These are phyloP conservation scores for Torulaspora globosa DNA, from an alignment of 1,139 yeast species.

Conservation along the genomic window DNA sequence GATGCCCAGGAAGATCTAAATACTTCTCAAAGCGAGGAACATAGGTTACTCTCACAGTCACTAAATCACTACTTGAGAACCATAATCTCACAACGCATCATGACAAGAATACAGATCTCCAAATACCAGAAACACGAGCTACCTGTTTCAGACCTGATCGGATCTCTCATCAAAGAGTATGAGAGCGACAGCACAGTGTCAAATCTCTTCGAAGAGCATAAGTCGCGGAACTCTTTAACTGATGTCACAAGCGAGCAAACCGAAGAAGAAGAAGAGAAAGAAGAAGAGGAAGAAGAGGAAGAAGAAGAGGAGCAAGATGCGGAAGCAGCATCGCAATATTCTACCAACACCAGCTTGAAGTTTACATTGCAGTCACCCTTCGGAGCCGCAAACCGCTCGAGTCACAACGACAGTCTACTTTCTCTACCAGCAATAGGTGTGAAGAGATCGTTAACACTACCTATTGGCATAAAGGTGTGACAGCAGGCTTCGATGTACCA, in stretches of 20 bases:
- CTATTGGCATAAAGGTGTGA: slow-evolving; percentile 31
- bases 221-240: neutral
- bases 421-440: slow-evolving; percentile 21
- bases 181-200: slow-evolving; percentile 15
- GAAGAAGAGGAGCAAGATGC: slow-evolving; percentile 7
- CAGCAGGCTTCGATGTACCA: neutral
- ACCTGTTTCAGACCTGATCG: slow-evolving; percentile 20
- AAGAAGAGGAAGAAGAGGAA: slow-evolving; percentile 6
- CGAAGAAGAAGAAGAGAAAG: slow-evolving; percentile 5
- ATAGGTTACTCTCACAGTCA: slow-evolving; percentile 8
- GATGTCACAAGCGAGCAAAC: slow-evolving; percentile 9
- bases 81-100: slow-evolving; percentile 29
- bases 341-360: slow-evolving; percentile 5
- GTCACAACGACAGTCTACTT: slow-evolving; percentile 16
- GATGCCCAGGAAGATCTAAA: slow-evolving; percentile 12
- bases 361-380: slow-evolving; percentile 13
- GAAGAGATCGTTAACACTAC: slow-evolving; percentile 32
- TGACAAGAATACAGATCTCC: slow-evolving; percentile 28
- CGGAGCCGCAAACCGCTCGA: slow-evolving; percentile 7
- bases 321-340: neutral
- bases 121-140: slow-evolving; percentile 19
- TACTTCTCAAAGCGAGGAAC: slow-evolving; percentile 1
- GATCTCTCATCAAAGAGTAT: slow-evolving; percentile 22
- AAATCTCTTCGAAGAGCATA: slow-evolving; percentile 1
- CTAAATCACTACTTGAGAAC: slow-evolving; percentile 28